These are phyloP conservation scores for Trifolium dubium DNA, from an alignment of 306 rosid species.

Conservation along the genomic window DNA sequence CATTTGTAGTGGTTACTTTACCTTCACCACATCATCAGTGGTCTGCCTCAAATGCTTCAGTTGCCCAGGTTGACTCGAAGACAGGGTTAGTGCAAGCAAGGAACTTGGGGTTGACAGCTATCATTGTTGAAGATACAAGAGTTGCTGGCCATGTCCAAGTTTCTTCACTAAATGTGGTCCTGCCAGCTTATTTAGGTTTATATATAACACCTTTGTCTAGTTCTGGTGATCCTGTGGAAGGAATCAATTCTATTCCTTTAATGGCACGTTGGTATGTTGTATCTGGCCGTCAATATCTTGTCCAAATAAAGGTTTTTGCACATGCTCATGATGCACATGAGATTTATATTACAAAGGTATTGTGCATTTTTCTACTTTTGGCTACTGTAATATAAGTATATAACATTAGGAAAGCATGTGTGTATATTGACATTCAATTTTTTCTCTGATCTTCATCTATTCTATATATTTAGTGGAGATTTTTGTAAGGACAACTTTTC, in stretches of 20 bases:
- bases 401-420: conserved; percentile 35
- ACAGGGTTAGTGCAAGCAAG: conserved; percentile 71
- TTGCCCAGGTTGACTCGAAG: conserved; percentile 68
- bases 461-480: conserved; percentile 16
- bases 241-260: conserved; percentile 54
- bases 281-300: conserved; percentile 79
- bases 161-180: conserved; percentile 81
- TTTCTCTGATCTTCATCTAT: conserved; percentile 34
- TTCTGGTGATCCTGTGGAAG: conserved; percentile 64
- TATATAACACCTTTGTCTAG: conserved; percentile 64
- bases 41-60: conserved; percentile 84
- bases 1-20: conserved; percentile 70
- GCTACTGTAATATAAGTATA: conserved; percentile 13
- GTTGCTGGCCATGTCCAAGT: conserved; percentile 84
- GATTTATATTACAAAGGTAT: conserved; percentile 88
- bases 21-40: conserved; percentile 93
- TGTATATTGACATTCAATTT: conserved; percentile 24
- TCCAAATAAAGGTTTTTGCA: conserved; percentile 81
- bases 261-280: conserved; percentile 69
- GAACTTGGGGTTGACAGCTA: conserved; percentile 70
- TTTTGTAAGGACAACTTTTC: not conserved
- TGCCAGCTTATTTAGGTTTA: conserved; percentile 68
- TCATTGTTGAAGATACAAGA: conserved; percentile 85
- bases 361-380: conserved; percentile 33
- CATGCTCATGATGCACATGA: conserved; percentile 71